phyloP scores from a whole-genome alignment of 352 stramenopile species.

The Plasmopara viticola region DNA sequence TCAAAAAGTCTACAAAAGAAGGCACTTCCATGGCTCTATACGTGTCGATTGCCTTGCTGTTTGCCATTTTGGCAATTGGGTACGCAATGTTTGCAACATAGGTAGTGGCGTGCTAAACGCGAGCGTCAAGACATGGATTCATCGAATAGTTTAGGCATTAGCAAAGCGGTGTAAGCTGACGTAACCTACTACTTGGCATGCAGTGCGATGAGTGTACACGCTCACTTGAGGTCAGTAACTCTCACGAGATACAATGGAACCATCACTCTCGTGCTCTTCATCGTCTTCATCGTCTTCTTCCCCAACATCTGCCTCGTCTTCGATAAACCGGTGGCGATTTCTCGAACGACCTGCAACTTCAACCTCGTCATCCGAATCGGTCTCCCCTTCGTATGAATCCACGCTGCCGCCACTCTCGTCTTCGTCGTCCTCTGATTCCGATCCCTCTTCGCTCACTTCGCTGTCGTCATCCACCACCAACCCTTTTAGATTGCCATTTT shows the following conservation, averaged over 20 bases:
- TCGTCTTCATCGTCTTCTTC: slow-evolving; percentile 41
- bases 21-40: slow-evolving; percentile 23
- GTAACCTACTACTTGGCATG: too few relatives aligned
- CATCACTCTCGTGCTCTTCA: slow-evolving; percentile 20
- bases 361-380: slow-evolving; percentile 60
- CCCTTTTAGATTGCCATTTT: slow-evolving; percentile 73
- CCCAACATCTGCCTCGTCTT: slow-evolving; percentile 73
- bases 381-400: slow-evolving; percentile 49
- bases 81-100: slow-evolving; percentile 26
- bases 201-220: too few relatives aligned
- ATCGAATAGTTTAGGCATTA: too few relatives aligned
- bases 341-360: slow-evolving; percentile 21
- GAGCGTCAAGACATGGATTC: background rate
- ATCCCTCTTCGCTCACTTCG: slow-evolving; percentile 49
- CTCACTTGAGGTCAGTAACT: slow-evolving; percentile 14
- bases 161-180: too few relatives aligned
- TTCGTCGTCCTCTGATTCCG: slow-evolving; percentile 31
- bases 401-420: slow-evolving; percentile 40
- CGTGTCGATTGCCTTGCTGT: slow-evolving; percentile 35
- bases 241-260: slow-evolving; percentile 18
- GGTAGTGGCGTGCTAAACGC: background rate
- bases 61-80: slow-evolving; percentile 33
- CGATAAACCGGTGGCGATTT: slow-evolving; percentile 56
- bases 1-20: slow-evolving; percentile 30
- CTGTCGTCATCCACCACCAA: slow-evolving; percentile 64